Conservation (phyloP, 148 eudicot species). For the Dysphania ambrosioides region DNA sequence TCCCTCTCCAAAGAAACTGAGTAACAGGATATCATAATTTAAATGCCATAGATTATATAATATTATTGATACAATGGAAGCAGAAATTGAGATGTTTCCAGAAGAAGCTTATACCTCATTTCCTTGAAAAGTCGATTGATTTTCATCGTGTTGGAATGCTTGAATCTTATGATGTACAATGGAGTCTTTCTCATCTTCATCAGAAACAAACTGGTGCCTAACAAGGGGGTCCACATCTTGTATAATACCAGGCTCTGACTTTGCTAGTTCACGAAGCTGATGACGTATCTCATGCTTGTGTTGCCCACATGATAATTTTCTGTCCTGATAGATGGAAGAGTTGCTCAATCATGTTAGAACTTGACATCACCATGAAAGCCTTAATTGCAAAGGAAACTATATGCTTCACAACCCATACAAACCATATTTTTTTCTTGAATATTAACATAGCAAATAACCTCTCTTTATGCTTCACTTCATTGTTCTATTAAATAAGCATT, state of each 20-base stretch:
- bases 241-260: slow-evolving; percentile 41
- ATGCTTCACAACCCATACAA: neutral
- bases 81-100: neutral
- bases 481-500: neutral
- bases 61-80: neutral
- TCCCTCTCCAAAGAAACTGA: neutral
- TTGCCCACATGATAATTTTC: slow-evolving; percentile 62
- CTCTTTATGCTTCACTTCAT: neutral
- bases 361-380: neutral
- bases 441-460: neutral
- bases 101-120: slow-evolving; percentile 40
- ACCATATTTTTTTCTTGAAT: neutral
- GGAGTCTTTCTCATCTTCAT: slow-evolving; percentile 31
- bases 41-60: neutral
- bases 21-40: neutral
- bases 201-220: slow-evolving; percentile 20
- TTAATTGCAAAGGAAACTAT: neutral
- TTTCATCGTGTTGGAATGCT: slow-evolving; percentile 24
- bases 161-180: slow-evolving; percentile 22
- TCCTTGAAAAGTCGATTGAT: slow-evolving; percentile 24
- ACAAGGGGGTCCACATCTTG: slow-evolving; percentile 28
- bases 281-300: slow-evolving; percentile 63
- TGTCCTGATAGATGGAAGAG: slow-evolving; percentile 43
- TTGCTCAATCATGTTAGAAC: neutral
- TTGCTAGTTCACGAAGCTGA: slow-evolving; percentile 66